Evolutionary conservation across 1,284 basidiomycete genomes (phyloP), one percentile per base, ranked within the genome.

Genomic region (Cryptococcus sp.): DNA sequence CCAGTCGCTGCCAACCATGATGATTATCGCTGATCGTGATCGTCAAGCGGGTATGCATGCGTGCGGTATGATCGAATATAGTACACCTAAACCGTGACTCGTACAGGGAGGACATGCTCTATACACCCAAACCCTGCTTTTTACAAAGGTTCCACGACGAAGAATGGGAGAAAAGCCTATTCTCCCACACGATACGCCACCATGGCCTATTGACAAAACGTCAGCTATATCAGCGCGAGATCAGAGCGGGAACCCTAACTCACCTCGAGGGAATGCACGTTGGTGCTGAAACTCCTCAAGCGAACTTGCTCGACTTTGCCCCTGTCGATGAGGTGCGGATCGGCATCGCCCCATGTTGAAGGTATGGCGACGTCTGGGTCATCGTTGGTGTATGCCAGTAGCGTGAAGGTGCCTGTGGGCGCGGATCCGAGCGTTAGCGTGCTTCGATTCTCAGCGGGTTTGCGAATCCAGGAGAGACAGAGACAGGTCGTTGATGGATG

Each of bases 251-350:
- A 19, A 20, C 5, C 45, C 27, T 15, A 16, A 64, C 75, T 55
- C 48, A 73, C 90, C 77, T 93, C 91, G 75, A 94, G 88, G 59
- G 89, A 85, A 73, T 94, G 91, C 27, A 92, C 85, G 74, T 93
- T 91, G 15, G 91, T 93, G 76, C 88, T 92, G 78, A 94, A 94
- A 77, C 85, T 91, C 65, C 91, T 82, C 78, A 94, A 83, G 76
- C 93, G 89, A 66, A 98, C 94, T 78, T 96, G 93, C 76, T 98
- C 94, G 69, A 93, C 94, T 80, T 96, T 93, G 68, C 91, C 89
- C 30, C 91, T 88, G 77, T 94, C 91, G 73, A 99, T 98, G 42
- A 95, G 88, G 52, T 96, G 84, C 10, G 95, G 92, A 76, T 96
- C 93, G 1, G 91, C 93, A 73, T 97, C 93, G 20, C 91, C 86